Evolutionary conservation across 73 alveolate genomes (phyloP).

Genomic region (Uronychia binucleata): DNA sequence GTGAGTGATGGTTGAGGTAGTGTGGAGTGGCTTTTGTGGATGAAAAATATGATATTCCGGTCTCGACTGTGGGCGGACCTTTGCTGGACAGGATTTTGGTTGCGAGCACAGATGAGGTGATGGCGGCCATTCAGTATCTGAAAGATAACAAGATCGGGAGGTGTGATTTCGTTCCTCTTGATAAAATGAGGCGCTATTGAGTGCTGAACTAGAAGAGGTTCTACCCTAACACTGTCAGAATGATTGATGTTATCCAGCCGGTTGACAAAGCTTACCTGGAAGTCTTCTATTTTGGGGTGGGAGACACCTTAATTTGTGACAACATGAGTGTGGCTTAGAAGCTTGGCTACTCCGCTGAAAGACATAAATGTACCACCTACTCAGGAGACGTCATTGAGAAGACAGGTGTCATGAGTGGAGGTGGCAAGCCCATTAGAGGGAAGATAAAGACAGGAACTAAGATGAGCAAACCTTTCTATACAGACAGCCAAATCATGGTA

Average conservation of each 20-base stretch:
- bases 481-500: no score
- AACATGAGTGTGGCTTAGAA: constrained; percentile 75
- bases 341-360: constrained; percentile 73
- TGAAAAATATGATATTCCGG: constrained; percentile 76
- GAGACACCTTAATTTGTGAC: constrained; percentile 87
- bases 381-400: constrained; percentile 90
- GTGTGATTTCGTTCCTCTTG: constrained; percentile 79
- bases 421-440: constrained; percentile 94
- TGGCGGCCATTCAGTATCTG: constrained; percentile 66
- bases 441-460: no score
- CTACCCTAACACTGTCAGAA: no score
- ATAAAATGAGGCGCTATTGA: constrained; percentile 59
- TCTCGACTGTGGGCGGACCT: constrained; percentile 78
- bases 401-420: constrained; percentile 94
- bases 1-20: no score
- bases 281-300: constrained; percentile 77
- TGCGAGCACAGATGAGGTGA: constrained; percentile 76
- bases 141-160: constrained; percentile 77
- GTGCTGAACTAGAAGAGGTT: no score
- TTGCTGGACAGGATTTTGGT: constrained; percentile 84
- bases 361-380: constrained; percentile 82
- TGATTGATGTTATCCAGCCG: constrained; percentile 64
- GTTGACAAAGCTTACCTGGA: constrained; percentile 54
- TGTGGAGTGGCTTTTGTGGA: no score
- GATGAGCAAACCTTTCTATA: no score